These are phyloP conservation scores for Komagataella pseudopastoris DNA, from an alignment of 805 yeast species.

Conservation along the genomic window DNA sequence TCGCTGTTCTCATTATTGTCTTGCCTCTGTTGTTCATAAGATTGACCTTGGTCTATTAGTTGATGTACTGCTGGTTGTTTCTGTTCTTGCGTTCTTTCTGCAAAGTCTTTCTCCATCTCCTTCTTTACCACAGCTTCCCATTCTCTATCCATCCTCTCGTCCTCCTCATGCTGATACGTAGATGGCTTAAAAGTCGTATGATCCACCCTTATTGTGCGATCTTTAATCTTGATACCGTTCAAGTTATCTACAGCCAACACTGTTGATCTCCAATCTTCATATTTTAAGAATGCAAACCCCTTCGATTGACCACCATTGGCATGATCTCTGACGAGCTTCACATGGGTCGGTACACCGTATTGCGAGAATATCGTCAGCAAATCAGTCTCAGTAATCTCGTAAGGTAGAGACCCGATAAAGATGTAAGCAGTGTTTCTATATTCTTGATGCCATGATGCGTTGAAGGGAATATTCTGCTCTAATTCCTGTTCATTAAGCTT, in stretches of 20 bases:
- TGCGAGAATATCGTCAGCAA: conserved; percentile 72
- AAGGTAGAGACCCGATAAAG: conserved; percentile 62
- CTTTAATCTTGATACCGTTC: conserved; percentile 49
- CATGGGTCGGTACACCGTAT: conserved; percentile 73
- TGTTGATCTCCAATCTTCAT: conserved; percentile 69
- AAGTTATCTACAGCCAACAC: conserved; percentile 82
- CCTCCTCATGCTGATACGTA: conserved; percentile 13
- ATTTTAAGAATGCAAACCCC: conserved; percentile 75
- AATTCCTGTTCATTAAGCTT: conserved; percentile 57
- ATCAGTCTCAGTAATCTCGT: conserved; percentile 60
- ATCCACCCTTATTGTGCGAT: conserved; percentile 41
- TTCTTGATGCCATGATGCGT: conserved; percentile 86
- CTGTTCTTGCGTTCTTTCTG: conserved; percentile 12
- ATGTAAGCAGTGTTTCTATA: conserved; percentile 65
- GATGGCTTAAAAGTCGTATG: conserved; percentile 37
- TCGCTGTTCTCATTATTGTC: conserved; percentile 2
- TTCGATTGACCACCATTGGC: conserved; percentile 43
- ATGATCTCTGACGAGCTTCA: conserved; percentile 55
- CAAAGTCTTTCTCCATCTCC: conserved; percentile 34
- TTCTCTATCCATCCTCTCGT: conserved; percentile 29
- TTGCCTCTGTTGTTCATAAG: neutral
- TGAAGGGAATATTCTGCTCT: conserved; percentile 36
- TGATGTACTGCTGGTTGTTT: conserved; percentile 1
- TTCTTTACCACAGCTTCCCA: conserved; percentile 14
- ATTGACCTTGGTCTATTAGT: conserved; percentile 2